These are phyloP conservation scores for Pistacia vera DNA, from an alignment of 345 rosid species.

Conservation along the genomic window DNA sequence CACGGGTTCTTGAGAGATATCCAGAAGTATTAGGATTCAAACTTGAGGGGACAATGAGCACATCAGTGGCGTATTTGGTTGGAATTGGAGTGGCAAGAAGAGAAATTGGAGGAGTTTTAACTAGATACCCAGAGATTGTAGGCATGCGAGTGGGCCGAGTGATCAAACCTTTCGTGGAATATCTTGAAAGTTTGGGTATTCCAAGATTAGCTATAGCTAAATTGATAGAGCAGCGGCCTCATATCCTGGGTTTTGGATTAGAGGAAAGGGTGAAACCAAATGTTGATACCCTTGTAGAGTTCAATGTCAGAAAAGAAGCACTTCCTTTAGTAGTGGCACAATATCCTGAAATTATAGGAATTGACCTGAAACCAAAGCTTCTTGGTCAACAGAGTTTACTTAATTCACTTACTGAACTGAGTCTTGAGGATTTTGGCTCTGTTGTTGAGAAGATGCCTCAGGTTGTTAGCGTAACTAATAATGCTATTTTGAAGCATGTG, in stretches of 20 bases:
- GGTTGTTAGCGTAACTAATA: slow-evolving; percentile 61
- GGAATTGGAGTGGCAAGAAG: slow-evolving; percentile 93
- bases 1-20: slow-evolving; percentile 87
- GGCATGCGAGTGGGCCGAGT: slow-evolving; percentile 93
- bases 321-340: slow-evolving; percentile 85
- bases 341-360: slow-evolving; percentile 85
- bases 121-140: slow-evolving; percentile 78
- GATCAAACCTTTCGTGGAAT: slow-evolving; percentile 85
- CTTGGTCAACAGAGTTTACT: slow-evolving; percentile 57
- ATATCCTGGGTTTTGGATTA: slow-evolving; percentile 76
- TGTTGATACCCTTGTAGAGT: slow-evolving; percentile 59
- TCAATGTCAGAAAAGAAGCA: slow-evolving; percentile 49
- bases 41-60: slow-evolving; percentile 97
- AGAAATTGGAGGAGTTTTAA: slow-evolving; percentile 78
- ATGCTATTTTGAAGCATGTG: slow-evolving; percentile 63
- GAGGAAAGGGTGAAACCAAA: slow-evolving; percentile 65
- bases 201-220: slow-evolving; percentile 86
- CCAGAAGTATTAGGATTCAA: slow-evolving; percentile 92
- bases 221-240: slow-evolving; percentile 82
- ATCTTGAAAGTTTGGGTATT: slow-evolving; percentile 71
- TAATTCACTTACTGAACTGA: slow-evolving; percentile 45
- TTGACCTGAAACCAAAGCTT: slow-evolving; percentile 68
- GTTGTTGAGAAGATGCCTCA: slow-evolving; percentile 89
- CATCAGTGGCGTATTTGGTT: slow-evolving; percentile 85
- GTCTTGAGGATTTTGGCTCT: slow-evolving; percentile 61